phyloP scores from a whole-genome alignment of 2,329 filamentous ascomycete species.

The Gaeumannomyces sp. region DNA sequence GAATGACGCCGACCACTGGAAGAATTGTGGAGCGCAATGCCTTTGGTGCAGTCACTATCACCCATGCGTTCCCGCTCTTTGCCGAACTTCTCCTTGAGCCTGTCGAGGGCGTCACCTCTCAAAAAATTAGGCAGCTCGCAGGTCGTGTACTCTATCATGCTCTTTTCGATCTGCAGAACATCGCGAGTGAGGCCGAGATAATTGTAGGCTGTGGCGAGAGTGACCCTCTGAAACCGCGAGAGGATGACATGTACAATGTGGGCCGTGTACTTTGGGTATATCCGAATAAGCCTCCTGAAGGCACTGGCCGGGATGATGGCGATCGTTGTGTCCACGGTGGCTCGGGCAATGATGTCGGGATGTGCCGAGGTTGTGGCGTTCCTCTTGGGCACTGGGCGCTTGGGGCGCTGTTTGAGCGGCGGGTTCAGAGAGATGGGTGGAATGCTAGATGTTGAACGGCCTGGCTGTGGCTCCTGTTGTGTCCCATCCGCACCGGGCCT shows the following conservation, averaged over 20 bases:
- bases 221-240: conserved; percentile 89
- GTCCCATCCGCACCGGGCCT: conserved; percentile 15
- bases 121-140: conserved; percentile 90
- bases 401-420: conserved; percentile 18
- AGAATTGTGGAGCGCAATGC: conserved; percentile 89
- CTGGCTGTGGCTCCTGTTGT: neutral
- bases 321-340: conserved; percentile 94
- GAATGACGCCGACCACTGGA: conserved; percentile 57
- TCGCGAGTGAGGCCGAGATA: conserved; percentile 90
- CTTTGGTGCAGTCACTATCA: conserved; percentile 77
- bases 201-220: conserved; percentile 86
- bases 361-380: conserved; percentile 69
- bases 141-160: conserved; percentile 87
- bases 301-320: conserved; percentile 96
- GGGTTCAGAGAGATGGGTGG: conserved; percentile 69
- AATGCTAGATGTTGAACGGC: conserved; percentile 42
- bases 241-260: conserved; percentile 98
- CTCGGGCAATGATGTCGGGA: conserved; percentile 93
- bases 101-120: conserved; percentile 71
- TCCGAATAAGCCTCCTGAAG: conserved; percentile 82
- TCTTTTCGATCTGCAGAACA: conserved; percentile 84
- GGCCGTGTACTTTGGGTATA: conserved; percentile 92
- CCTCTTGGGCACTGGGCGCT: conserved; percentile 38
- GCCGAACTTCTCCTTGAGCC: conserved; percentile 88
- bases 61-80: conserved; percentile 77